Evolutionary conservation across 352 stramenopile genomes (phyloP), one percentile per base, ranked within the genome.

Genomic region (Globisporangium cederbergense): DNA sequence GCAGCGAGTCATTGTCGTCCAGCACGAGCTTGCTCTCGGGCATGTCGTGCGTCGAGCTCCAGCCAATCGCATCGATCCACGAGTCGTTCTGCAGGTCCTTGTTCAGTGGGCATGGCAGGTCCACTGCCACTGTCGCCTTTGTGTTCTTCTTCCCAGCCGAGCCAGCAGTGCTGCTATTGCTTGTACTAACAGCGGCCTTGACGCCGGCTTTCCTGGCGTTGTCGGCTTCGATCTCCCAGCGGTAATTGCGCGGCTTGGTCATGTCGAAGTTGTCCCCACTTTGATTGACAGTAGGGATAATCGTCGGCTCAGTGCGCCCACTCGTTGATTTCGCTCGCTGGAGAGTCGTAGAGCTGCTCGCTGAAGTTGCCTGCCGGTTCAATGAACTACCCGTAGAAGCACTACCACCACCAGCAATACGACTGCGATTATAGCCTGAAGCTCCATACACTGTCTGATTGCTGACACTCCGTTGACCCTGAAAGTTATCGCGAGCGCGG

Each of bases 11-110:
- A 60, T 95, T 93, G 62, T 93, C 86, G 62, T 95, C 86, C 32
- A 95, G 58, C n/a, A 93, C 73, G 2, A 95, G 61, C 56, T 89
- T 87, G 56, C 82, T 93, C 40, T 88, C 75, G 6, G 84, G 84
- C 86, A 95, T 95, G 42, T 93, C 83, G 36, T 88, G 72, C 0
- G 80, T 88, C 13, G 79, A 87, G 43, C 88, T 87, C 86, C 86
- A 95, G 2, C 83, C 86, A 53, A 95, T 93, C 3, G 82, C 81
- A 34, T 72, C 56, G n/a, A 92, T 66, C 86, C 86, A 95, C 20
- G 78, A 86, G 25, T 83, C 79, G 59, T 88, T 73, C 54, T 87
- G 68, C 18, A 95, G 67, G 43, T 91, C 78, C 28, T 81, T 80
- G 60, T 95, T 95, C 34, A 95, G 64, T 10, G 83, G 67, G 42